Percentiles rank a stretch among this genome's conserved stretches.
These are phyloP conservation scores for Knoxdaviesia capensis DNA, from an alignment of 2,329 filamentous ascomycete species.

Conservation along the genomic window DNA sequence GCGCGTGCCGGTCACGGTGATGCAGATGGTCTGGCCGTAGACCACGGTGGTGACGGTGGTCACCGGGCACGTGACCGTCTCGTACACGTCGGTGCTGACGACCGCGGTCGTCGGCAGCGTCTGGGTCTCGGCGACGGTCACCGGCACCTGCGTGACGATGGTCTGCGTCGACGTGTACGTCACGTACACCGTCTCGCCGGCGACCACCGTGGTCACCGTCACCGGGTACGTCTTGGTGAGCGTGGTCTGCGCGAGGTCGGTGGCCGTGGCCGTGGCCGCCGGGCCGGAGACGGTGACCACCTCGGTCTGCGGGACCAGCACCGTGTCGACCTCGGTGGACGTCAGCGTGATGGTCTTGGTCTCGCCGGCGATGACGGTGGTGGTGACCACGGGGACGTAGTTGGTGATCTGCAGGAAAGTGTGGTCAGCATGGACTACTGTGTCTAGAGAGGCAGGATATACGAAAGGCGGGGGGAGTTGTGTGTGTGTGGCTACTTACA, in stretches of 20 bases:
- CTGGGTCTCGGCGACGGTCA: slow-evolving; percentile 1
- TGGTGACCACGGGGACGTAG: not conserved
- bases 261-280: not conserved
- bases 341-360: not conserved
- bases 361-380: slow-evolving; percentile 2
- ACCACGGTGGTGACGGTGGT: slow-evolving; percentile 1
- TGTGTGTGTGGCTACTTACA: no score
- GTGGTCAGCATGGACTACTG: no score
- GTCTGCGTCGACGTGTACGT: slow-evolving; percentile 1
- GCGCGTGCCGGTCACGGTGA: slow-evolving; percentile 1
- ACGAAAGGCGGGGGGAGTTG: no score
- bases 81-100: slow-evolving; percentile 1
- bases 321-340: not conserved
- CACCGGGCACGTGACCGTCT: slow-evolving; percentile 1
- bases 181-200: not conserved
- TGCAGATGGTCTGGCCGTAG: not conserved
- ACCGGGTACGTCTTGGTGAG: not conserved
- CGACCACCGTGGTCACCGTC: slow-evolving; percentile 1
- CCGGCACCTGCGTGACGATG: not conserved
- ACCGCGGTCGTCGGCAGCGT: not conserved
- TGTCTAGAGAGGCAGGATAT: no score
- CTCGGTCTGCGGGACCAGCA: not conserved
- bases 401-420: no score
- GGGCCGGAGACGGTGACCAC: not conserved
- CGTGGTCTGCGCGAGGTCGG: not conserved